Evolutionary conservation across 441 rosid species (phyloP).

Genomic region (Syzygium malaccense): DNA sequence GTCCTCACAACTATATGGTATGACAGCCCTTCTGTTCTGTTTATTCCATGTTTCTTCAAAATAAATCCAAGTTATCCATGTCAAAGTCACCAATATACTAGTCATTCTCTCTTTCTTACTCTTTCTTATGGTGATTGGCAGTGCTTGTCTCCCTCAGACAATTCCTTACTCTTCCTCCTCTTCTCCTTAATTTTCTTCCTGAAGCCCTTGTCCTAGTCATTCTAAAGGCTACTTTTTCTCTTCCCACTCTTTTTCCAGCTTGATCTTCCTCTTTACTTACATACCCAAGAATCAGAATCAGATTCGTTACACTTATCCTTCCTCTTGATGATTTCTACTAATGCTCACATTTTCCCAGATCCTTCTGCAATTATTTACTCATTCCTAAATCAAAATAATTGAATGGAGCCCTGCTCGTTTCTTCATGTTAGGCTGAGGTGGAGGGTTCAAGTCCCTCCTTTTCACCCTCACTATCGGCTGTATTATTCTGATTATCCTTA

Average conservation of each 20-base stretch:
- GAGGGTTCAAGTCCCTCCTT: neutral
- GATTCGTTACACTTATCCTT: neutral
- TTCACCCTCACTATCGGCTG: neutral
- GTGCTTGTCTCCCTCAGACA: neutral
- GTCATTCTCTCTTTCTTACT: neutral
- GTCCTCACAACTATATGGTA: neutral
- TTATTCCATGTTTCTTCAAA: neutral
- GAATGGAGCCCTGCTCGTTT: neutral
- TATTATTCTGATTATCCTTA: neutral
- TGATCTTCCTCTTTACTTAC: neutral
- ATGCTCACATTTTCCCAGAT: neutral
- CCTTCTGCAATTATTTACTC: neutral
- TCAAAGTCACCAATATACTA: neutral
- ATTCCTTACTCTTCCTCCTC: neutral
- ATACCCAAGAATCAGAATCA: neutral
- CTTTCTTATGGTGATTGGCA: neutral
- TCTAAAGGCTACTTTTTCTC: neutral
- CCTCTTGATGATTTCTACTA: neutral
- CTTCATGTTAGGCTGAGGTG: neutral
- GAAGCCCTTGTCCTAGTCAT: neutral
- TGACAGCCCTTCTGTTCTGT: neutral
- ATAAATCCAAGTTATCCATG: neutral
- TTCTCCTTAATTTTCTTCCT: neutral
- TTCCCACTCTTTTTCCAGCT: neutral
- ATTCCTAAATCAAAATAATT: neutral